Evolutionary conservation across 345 rosid species (phyloP).

Genomic region (Hibiscus trionum): DNA sequence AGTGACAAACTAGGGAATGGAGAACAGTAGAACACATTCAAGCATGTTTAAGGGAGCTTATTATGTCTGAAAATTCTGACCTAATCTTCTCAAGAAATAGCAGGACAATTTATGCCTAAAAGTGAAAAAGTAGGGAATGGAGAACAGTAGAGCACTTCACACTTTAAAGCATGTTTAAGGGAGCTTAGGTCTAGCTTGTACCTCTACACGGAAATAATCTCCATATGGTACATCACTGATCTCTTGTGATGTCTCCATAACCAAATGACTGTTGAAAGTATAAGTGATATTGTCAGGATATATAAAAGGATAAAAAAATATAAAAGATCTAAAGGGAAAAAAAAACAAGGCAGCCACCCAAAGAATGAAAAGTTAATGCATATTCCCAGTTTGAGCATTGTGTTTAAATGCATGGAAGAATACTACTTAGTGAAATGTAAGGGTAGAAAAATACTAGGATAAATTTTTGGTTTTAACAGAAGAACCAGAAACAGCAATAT

Average conservation of each 20-base stretch:
- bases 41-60: too few relatives aligned
- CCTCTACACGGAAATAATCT: conserved; percentile 89
- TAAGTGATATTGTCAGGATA: conserved; percentile 16
- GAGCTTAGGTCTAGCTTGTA: conserved; percentile 23
- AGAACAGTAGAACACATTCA: too few relatives aligned
- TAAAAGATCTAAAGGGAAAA: background rate
- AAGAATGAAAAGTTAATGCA: background rate
- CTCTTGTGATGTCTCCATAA: conserved; percentile 80
- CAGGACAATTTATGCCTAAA: background rate
- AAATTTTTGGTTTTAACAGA: background rate
- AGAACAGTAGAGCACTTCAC: background rate
- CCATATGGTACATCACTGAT: conserved; percentile 79
- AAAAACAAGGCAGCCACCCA: background rate
- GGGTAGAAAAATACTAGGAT: background rate
- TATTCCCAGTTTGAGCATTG: background rate
- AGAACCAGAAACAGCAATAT: background rate
- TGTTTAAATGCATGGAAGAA: background rate
- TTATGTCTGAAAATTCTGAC: background rate
- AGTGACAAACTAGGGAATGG: too few relatives aligned
- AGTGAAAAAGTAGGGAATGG: background rate
- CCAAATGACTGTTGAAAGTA: conserved; percentile 55
- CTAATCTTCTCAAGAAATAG: conserved; percentile 2
- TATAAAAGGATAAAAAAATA: background rate
- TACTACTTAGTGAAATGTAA: background rate
- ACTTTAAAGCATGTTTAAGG: background rate